A percentile compares a stretch with the other conserved stretches of the same genome.
phyloP scores from a whole-genome alignment of 768 basidiomycete genomes.

The Tylopilus rubrobrunneus region DNA sequence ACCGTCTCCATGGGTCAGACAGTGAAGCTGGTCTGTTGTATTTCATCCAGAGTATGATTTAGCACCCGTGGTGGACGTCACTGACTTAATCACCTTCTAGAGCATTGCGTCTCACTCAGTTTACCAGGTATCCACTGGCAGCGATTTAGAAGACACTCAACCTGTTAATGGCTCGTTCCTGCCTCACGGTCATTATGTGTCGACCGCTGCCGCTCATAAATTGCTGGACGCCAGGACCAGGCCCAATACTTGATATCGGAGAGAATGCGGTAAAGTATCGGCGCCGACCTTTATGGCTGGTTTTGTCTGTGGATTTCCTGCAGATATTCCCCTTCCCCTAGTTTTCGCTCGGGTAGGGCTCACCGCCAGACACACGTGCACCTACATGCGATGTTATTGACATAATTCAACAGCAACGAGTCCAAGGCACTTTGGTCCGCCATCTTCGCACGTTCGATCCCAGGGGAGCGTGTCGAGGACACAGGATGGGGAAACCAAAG shows the following conservation, averaged over 20 bases:
- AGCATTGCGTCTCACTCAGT: background rate
- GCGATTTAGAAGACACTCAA: background rate
- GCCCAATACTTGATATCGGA: background rate
- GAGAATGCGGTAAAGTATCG: background rate
- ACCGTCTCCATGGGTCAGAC: background rate
- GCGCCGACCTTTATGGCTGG: background rate
- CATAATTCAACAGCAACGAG: no score
- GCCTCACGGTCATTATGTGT: background rate
- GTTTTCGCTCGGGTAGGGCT: no score
- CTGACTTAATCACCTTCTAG: background rate
- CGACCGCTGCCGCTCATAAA: background rate
- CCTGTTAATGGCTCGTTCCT: background rate
- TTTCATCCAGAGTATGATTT: background rate
- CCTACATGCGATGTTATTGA: no score
- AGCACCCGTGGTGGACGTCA: background rate
- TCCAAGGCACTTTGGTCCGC: background rate
- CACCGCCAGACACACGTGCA: no score
- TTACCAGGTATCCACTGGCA: no score
- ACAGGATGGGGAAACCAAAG: no score
- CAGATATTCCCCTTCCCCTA: background rate
- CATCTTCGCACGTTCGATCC: background rate
- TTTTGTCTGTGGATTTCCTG: background rate
- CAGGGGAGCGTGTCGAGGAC: background rate
- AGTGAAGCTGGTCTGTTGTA: background rate
- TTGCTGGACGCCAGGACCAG: background rate